Conservation (phyloP, 352 stramenopile genomes). For the Phytophthora lateralis region DNA sequence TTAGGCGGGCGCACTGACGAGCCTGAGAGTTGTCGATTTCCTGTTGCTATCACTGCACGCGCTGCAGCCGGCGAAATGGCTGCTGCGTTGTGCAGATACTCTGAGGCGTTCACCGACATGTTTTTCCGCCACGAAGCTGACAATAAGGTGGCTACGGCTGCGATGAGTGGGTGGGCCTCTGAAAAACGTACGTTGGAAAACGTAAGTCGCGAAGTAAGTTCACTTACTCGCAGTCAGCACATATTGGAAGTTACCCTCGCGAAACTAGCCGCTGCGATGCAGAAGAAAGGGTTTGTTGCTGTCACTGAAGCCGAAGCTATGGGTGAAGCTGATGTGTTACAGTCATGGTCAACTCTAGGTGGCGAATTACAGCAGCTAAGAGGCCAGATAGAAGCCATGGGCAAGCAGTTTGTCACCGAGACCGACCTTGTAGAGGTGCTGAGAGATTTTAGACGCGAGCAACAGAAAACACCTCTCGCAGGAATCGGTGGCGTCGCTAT, state of each 20-base stretch:
- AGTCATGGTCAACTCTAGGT: conserved; percentile 20
- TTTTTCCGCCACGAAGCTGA: conserved; percentile 41
- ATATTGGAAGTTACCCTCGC: conserved; percentile 37
- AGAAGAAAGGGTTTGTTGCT: conserved; percentile 15
- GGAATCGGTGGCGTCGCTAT: conserved; percentile 26
- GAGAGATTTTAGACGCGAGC: conserved; percentile 47
- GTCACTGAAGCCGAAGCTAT: not conserved
- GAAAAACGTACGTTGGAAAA: conserved; percentile 54
- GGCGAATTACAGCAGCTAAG: conserved; percentile 50
- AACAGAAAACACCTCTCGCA: conserved; percentile 15
- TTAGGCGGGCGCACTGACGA: conserved; percentile 44
- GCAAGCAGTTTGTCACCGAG: conserved; percentile 58
- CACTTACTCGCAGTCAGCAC: conserved; percentile 52
- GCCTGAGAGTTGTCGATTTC: conserved; percentile 37
- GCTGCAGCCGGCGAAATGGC: conserved; percentile 41
- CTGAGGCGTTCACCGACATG: conserved; percentile 62
- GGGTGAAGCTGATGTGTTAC: conserved; percentile 7
- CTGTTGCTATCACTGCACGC: conserved; percentile 31
- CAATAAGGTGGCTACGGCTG: conserved; percentile 28
- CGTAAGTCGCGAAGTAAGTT: conserved; percentile 44
- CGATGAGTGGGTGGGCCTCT: conserved; percentile 34
- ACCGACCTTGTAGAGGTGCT: conserved; percentile 43
- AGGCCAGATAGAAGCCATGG: conserved; percentile 45
- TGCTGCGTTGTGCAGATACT: conserved; percentile 50
- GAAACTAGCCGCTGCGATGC: conserved; percentile 26